A percentile compares a stretch with the other conserved stretches of the same genome.
Conservation (phyloP, 1,284 basidiomycete genomes). For the Cryptococcus sp. region DNA sequence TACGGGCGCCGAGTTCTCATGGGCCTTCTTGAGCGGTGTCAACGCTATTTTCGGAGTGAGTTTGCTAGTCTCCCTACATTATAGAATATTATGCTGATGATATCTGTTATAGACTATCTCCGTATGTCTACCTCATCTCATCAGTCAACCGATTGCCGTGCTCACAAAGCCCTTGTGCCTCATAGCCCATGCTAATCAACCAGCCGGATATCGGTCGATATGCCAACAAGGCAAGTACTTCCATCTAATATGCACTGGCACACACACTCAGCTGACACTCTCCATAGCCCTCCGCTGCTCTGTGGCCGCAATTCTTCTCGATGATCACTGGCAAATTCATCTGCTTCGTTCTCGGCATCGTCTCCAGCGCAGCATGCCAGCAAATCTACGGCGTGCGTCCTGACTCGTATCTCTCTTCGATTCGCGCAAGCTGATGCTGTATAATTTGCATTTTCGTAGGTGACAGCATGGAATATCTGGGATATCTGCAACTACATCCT, state of each 20-base stretch:
- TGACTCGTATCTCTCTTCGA: not conserved
- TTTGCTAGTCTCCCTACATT: too few species aligned
- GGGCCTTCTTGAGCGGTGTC: slow-evolving; percentile 33
- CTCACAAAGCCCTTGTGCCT: not conserved
- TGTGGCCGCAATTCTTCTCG: slow-evolving; percentile 21
- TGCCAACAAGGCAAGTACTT: slow-evolving; percentile 1
- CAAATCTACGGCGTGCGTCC: slow-evolving; percentile 33
- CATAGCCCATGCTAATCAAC: slow-evolving; percentile 17
- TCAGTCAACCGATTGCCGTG: too few species aligned
- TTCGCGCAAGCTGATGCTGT: too few species aligned
- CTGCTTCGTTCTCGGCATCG: slow-evolving; percentile 46
- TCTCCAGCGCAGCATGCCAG: slow-evolving; percentile 32
- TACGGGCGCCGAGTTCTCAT: slow-evolving; percentile 28
- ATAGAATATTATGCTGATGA: too few species aligned
- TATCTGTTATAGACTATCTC: too few species aligned
- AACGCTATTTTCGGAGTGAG: slow-evolving; percentile 25
- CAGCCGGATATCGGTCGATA: slow-evolving; percentile 25
- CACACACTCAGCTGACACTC: too few species aligned
- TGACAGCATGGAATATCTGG: slow-evolving; percentile 41
- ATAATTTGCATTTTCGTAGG: too few species aligned
- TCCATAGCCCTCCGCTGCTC: slow-evolving; percentile 1
- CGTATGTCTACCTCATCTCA: too few species aligned
- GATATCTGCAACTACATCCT: slow-evolving; percentile 37
- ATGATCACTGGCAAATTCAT: slow-evolving; percentile 42
- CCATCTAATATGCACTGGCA: too few species aligned